Conservation (phyloP, 352 stramenopile genomes). For the Ophiocytium majus region DNA sequence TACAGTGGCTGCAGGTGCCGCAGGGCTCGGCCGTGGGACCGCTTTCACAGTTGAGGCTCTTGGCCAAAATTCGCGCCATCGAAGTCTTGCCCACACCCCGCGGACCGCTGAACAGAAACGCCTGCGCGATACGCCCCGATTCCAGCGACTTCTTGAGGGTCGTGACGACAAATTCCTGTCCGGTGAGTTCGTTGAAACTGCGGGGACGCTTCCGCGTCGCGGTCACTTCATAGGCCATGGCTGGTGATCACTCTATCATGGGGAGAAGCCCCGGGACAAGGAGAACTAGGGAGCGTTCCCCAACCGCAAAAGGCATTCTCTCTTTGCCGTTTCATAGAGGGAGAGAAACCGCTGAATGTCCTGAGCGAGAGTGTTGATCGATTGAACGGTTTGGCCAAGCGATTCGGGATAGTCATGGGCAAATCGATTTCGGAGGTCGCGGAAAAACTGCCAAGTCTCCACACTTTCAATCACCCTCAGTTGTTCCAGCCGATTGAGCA, state of each 20-base stretch:
- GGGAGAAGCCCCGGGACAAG: too few relatives aligned
- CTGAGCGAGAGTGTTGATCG: too few relatives aligned
- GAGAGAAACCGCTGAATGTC: too few relatives aligned
- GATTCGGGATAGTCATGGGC: too few relatives aligned
- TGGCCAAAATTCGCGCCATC: slow-evolving; percentile 21
- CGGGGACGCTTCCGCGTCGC: not conserved
- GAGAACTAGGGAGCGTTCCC: too few relatives aligned
- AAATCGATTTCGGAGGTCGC: too few relatives aligned
- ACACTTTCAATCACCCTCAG: too few relatives aligned
- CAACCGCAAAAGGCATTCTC: too few relatives aligned
- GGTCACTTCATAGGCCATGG: not conserved
- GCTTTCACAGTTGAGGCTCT: slow-evolving; percentile 14
- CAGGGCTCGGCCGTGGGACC: not conserved
- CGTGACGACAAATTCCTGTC: not conserved
- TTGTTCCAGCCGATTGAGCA: too few relatives aligned
- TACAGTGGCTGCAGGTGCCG: not conserved
- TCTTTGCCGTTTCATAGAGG: too few relatives aligned
- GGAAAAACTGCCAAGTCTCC: too few relatives aligned
- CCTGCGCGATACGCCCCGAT: not conserved
- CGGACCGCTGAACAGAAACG: slow-evolving; percentile 1
- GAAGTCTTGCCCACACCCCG: slow-evolving; percentile 16
- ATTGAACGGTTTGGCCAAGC: too few relatives aligned
- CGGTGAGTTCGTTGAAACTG: not conserved
- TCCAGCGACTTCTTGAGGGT: not conserved
- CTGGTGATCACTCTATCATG: not conserved